Evolutionary conservation across 2,329 filamentous ascomycete genomes (phyloP), one percentile per base, ranked within the genome.

Genomic region (Aspergillus fijiensis): DNA sequence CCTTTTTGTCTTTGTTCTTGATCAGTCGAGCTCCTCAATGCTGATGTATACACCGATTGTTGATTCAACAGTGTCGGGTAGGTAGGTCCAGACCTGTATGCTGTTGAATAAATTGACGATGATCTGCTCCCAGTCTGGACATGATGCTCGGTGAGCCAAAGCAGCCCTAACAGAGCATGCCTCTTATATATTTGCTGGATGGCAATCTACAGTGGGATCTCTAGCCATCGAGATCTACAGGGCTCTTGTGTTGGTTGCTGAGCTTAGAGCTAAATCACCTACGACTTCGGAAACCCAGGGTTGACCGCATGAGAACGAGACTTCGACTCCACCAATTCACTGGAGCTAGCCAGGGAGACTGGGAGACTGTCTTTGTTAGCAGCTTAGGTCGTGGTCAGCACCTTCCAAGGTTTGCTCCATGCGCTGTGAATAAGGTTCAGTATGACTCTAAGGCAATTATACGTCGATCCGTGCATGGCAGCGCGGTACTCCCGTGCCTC

Each of bases 381-480:
- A 29, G 7, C 27, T 29, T 29, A 29, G 12, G 12, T 16, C n/a
- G 39, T 45, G 16, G 51, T 27, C 47, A 45, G n/a, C 16, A 23
- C 27, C 42, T 49, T 48, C 42, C 53, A 21, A 25, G 27, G 27
- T 23, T 55, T 25, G 45, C 33, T 35, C 45, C 48, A 31, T 16
- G 42, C 31, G n/a, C 35, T 21, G 23, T 21, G 23, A 27, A 27
- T 16, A 23, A 39, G 19, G 19, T 55, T 47, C 23, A 50, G 23
- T 29, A 25, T 50, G 19, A 14, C 16, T 47, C 10, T 16, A 9
- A 49, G 10, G 53, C 53, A 57, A 51, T 55, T 57, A 59, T 33
- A 42, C 50, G 65, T 62, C 62, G 65, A 67, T 65, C 65, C 53
- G 60, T 63, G 62, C 59, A 62, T 62, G 56, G 33, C 49, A 64